Conservation (phyloP, 768 basidiomycete genomes). For the Filobasidium wieringae region DNA sequence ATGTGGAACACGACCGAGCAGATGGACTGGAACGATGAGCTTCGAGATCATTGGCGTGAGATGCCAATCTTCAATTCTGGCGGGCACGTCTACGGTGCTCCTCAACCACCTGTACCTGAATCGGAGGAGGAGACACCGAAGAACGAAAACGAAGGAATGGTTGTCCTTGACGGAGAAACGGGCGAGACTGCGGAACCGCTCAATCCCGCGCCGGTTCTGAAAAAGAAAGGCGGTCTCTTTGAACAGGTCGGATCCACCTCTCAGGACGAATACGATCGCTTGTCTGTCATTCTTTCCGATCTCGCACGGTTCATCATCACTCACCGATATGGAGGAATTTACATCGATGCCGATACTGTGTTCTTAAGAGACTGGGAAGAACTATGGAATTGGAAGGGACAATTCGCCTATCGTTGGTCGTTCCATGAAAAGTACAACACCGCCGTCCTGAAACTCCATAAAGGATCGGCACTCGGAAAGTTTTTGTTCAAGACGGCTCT, state of each 20-base stretch:
- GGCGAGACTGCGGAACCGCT: slow-evolving; percentile 39
- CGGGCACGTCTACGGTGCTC: slow-evolving; percentile 31
- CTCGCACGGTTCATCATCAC: slow-evolving; percentile 97
- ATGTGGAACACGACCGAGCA: slow-evolving; percentile 99
- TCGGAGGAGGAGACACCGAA: slow-evolving; percentile 7
- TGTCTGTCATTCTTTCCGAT: slow-evolving; percentile 88
- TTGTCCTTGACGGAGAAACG: slow-evolving; percentile 11
- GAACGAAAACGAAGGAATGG: slow-evolving; percentile 9
- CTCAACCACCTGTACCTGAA: slow-evolving; percentile 20
- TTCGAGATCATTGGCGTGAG: slow-evolving; percentile 78
- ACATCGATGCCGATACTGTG: slow-evolving; percentile 92
- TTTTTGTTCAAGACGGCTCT: slow-evolving; percentile 90
- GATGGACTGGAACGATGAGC: slow-evolving; percentile 76
- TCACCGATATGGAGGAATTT: slow-evolving; percentile 90
- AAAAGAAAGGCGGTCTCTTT: slow-evolving; percentile 47
- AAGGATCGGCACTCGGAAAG: slow-evolving; percentile 76
- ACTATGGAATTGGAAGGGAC: slow-evolving; percentile 90
- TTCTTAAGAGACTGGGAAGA: slow-evolving; percentile 97
- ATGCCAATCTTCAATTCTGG: slow-evolving; percentile 66
- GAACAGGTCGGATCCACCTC: slow-evolving; percentile 85
- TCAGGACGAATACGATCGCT: slow-evolving; percentile 70
- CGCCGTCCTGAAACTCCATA: slow-evolving; percentile 87
- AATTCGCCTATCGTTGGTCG: slow-evolving; percentile 95
- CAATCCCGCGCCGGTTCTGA: slow-evolving; percentile 16
- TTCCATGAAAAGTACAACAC: slow-evolving; percentile 89